These are phyloP conservation scores for Haberlea rhodopensis DNA, from an alignment of 257 asterid genomes.

Conservation along the genomic window DNA sequence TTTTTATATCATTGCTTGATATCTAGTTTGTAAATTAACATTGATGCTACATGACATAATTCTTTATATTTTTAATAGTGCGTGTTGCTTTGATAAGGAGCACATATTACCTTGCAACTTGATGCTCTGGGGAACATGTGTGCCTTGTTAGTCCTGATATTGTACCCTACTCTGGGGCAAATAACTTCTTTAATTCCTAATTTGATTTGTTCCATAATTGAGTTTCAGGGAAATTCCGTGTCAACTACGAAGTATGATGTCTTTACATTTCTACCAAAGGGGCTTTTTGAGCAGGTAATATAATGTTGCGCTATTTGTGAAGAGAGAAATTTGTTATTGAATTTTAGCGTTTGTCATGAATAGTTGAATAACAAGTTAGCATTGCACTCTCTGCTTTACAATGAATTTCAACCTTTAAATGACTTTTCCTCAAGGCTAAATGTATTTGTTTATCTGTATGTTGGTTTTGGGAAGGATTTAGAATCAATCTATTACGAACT, in stretches of 20 bases:
- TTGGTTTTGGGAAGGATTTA: not conserved
- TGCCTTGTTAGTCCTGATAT: not conserved
- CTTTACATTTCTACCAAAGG: slow-evolving; percentile 85
- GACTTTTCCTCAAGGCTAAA: not conserved
- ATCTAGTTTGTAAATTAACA: too few relatives aligned
- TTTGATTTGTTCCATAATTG: slow-evolving; percentile 21
- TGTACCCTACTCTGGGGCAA: not conserved
- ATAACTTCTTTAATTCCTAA: slow-evolving; percentile 7
- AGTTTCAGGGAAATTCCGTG: slow-evolving; percentile 82
- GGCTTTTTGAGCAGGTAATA: slow-evolving; percentile 95
- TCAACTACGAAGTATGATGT: slow-evolving; percentile 95
- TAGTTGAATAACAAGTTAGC: slow-evolving; percentile 12
- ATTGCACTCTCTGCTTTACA: not conserved
- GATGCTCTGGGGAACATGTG: not conserved
- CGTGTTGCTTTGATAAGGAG: not conserved
- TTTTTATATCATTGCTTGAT: not conserved
- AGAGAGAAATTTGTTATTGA: slow-evolving; percentile 3
- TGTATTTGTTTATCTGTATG: slow-evolving; percentile 8
- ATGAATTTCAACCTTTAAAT: slow-evolving; percentile 2
- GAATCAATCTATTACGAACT: not conserved
- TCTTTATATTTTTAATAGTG: not conserved
- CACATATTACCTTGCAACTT: not conserved
- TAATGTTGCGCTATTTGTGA: slow-evolving; percentile 22
- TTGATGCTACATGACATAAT: not conserved
- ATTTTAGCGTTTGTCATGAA: not conserved